Percentiles rank a stretch among this genome's conserved stretches.
phyloP scores from a whole-genome alignment of 2,329 filamentous ascomycete species.

The Aspergillus sp. region DNA sequence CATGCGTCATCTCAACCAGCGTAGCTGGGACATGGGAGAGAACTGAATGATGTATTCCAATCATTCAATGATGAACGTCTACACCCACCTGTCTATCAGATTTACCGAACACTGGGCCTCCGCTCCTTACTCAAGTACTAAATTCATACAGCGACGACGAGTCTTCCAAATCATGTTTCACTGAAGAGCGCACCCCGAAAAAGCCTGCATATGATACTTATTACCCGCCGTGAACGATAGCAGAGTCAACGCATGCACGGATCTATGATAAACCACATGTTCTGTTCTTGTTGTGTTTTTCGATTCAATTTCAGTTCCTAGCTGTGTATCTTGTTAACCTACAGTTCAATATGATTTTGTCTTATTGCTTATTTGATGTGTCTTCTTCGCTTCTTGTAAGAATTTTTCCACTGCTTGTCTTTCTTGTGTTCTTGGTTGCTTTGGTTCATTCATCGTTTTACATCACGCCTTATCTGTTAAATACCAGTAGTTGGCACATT shows the following conservation, averaged over 20 bases:
- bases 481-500: not conserved
- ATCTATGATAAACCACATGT: constrained; percentile 10
- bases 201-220: constrained; percentile 8
- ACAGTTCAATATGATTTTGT: not conserved
- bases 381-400: not conserved
- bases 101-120: not conserved
- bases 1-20: constrained; percentile 34
- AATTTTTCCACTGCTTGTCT: too few species aligned
- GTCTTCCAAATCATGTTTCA: not conserved
- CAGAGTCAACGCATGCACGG: constrained; percentile 18
- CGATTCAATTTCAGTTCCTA: not conserved
- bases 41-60: constrained; percentile 11
- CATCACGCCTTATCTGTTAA: not conserved
- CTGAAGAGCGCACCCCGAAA: not conserved
- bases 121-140: not conserved
- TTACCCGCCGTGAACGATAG: constrained; percentile 9
- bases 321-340: not conserved
- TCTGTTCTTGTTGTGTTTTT: not conserved
- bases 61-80: not conserved
- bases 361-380: not conserved
- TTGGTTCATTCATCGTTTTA: not conserved
- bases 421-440: not conserved
- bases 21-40: constrained; percentile 47
- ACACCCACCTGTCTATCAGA: not conserved
- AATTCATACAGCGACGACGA: not conserved